Conservation (phyloP, 2,329 filamentous ascomycete species). For the Arthrobotrys entomopaga region DNA sequence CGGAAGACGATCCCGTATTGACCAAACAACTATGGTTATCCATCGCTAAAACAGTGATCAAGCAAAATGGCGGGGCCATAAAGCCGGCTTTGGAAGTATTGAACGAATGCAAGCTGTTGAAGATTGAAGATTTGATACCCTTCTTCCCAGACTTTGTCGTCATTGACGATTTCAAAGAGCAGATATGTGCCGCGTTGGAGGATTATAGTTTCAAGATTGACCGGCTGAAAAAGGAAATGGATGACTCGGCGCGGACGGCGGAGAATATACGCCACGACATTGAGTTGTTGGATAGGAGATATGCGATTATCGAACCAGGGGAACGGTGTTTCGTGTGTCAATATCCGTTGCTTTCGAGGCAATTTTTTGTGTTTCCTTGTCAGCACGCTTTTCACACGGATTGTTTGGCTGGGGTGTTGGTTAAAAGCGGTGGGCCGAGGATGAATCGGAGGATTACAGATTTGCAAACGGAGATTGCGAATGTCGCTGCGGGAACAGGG, state of each 20-base stretch:
- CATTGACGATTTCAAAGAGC: constrained; percentile 98
- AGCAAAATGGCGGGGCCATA: constrained; percentile 79
- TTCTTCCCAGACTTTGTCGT: constrained; percentile 99
- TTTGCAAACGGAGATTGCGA: constrained; percentile 83
- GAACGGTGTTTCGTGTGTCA: constrained; percentile 92
- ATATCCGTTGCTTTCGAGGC: constrained; percentile 83
- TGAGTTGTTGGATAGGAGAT: constrained; percentile 82
- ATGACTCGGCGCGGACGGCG: constrained; percentile 87
- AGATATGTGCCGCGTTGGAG: constrained; percentile 92
- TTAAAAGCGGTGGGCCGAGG: constrained; percentile 80
- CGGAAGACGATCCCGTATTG: constrained; percentile 79
- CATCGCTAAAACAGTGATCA: constrained; percentile 93
- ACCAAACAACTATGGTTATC: constrained; percentile 96
- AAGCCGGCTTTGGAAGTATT: constrained; percentile 94
- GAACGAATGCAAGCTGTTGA: constrained; percentile 86
- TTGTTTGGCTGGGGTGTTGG: constrained; percentile 84
- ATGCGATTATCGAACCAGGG: constrained; percentile 95
- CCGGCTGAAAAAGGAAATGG: constrained; percentile 89
- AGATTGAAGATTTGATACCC: constrained; percentile 95
- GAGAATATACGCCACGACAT: constrained; percentile 92
- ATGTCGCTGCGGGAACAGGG: constrained; percentile 74
- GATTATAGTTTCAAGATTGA: constrained; percentile 94
- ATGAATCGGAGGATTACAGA: constrained; percentile 84
- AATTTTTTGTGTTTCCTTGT: constrained; percentile 98
- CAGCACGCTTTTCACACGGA: constrained; percentile 98